Percentiles rank a stretch among this genome's conserved stretches.
phyloP scores from a whole-genome alignment of 2,329 filamentous ascomycete genomes.

The Diplodia intermedia region DNA sequence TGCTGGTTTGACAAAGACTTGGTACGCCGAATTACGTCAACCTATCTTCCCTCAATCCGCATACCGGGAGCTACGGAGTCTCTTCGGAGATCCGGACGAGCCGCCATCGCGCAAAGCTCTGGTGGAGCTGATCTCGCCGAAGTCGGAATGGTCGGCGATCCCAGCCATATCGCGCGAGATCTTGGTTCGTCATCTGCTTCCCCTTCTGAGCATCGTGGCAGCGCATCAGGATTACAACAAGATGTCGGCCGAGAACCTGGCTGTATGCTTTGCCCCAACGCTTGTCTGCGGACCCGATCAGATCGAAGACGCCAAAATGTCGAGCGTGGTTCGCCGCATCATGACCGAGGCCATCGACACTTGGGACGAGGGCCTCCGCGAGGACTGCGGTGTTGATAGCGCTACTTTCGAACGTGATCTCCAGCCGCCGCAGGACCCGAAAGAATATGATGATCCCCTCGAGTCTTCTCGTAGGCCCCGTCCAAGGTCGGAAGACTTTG shows the following conservation, averaged over 20 bases:
- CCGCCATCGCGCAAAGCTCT: conserved; percentile 52
- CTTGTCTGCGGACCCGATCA: conserved; percentile 61
- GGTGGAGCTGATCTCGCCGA: conserved; percentile 54
- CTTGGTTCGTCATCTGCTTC: conserved; percentile 59
- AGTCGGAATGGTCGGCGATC: conserved; percentile 56
- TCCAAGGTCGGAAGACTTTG: conserved; percentile 30
- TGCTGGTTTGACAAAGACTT: conserved; percentile 61
- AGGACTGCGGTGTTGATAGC: conserved; percentile 50
- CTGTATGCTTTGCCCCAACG: conserved; percentile 62
- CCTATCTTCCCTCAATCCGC: conserved; percentile 59
- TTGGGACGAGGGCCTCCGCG: conserved; percentile 54
- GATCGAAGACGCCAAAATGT: conserved; percentile 62
- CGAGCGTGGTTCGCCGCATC: conserved; percentile 58
- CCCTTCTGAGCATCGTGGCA: conserved; percentile 57
- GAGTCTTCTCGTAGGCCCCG: conserved; percentile 41
- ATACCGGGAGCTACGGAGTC: conserved; percentile 56
- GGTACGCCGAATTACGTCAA: conserved; percentile 61
- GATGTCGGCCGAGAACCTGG: conserved; percentile 62
- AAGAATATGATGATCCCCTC: conserved; percentile 58
- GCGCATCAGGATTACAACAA: conserved; percentile 58
- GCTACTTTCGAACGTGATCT: conserved; percentile 51
- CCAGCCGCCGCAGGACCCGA: conserved; percentile 47
- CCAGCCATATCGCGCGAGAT: conserved; percentile 56
- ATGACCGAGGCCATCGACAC: conserved; percentile 56
- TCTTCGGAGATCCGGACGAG: conserved; percentile 51